Conservation (phyloP, 2,329 filamentous ascomycete genomes). For the Conoideocrella luteorostrata region DNA sequence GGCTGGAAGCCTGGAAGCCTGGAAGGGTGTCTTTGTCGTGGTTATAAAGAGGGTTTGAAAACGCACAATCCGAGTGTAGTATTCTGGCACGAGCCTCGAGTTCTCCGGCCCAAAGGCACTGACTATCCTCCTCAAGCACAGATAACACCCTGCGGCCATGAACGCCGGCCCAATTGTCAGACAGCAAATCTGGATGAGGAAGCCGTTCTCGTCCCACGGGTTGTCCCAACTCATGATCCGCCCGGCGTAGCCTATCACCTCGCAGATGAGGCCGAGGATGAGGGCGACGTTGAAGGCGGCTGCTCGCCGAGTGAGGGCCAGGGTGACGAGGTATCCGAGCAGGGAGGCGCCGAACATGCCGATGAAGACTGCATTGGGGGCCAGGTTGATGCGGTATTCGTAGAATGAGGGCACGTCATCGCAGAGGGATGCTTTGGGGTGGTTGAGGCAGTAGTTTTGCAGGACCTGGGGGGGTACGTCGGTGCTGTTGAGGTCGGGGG, state of each 20-base stretch:
- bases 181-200: conserved; percentile 53
- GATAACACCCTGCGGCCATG: conserved; percentile 56
- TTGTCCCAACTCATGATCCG: conserved; percentile 50
- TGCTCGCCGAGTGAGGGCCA: conserved; percentile 38
- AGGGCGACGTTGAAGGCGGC: conserved; percentile 48
- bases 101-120: conserved; percentile 40
- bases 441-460: conserved; percentile 19
- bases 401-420: conserved; percentile 35
- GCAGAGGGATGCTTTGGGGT: conserved; percentile 23
- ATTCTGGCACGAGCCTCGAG: conserved; percentile 39
- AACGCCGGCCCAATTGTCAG: conserved; percentile 61
- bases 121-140: conserved; percentile 49
- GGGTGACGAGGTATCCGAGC: conserved; percentile 33
- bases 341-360: conserved; percentile 41
- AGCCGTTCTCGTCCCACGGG: conserved; percentile 40
- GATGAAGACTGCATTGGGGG: conserved; percentile 45
- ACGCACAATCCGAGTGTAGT: conserved; percentile 43
- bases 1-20: too few relatives aligned
- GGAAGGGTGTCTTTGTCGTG: too few relatives aligned
- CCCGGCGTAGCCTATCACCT: conserved; percentile 54
- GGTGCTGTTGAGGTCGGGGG: too few relatives aligned
- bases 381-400: conserved; percentile 43
- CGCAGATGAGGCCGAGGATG: conserved; percentile 44
- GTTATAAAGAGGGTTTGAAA: background rate
- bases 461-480: too few relatives aligned